Percentiles rank a stretch among this genome's conserved stretches.
Conservation (phyloP, 208 protist genomes). For the Trypanosoma platydactyli region DNA sequence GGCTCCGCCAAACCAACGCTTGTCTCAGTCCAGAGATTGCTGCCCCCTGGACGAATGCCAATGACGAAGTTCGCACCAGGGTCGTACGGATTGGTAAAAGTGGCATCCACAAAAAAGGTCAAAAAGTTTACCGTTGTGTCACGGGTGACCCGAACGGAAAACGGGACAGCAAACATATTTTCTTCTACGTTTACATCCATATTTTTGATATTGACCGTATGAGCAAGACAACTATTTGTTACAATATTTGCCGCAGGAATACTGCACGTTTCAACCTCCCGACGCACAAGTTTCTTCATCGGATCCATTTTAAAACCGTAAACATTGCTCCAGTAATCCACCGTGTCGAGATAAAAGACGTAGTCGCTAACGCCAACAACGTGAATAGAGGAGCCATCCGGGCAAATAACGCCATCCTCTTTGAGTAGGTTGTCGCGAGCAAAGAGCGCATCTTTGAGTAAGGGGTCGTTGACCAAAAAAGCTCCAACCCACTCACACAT, state of each 20-base stretch:
- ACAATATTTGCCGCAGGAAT: slow-evolving; percentile 77
- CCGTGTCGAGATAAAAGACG: slow-evolving; percentile 77
- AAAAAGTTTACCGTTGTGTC: slow-evolving; percentile 83
- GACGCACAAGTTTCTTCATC: slow-evolving; percentile 86
- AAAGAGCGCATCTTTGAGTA: slow-evolving; percentile 79
- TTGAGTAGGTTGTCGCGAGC: slow-evolving; percentile 76
- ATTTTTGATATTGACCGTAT: slow-evolving; percentile 63
- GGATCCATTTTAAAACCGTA: slow-evolving; percentile 92
- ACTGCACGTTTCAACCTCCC: slow-evolving; percentile 76
- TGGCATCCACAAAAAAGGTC: slow-evolving; percentile 83
- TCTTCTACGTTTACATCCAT: slow-evolving; percentile 34
- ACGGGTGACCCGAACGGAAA: slow-evolving; percentile 48
- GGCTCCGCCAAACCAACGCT: slow-evolving; percentile 67
- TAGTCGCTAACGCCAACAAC: slow-evolving; percentile 86
- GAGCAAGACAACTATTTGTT: slow-evolving; percentile 55
- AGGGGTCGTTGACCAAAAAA: slow-evolving; percentile 79
- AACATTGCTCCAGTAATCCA: slow-evolving; percentile 92
- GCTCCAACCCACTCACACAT: slow-evolving; percentile 91
- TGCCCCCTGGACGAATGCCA: slow-evolving; percentile 72
- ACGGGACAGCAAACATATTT: slow-evolving; percentile 55
- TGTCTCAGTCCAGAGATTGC: slow-evolving; percentile 83
- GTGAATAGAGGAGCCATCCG: slow-evolving; percentile 81
- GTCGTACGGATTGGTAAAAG: slow-evolving; percentile 70
- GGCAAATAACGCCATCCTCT: slow-evolving; percentile 71
- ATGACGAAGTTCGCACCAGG: slow-evolving; percentile 86